phyloP scores from a whole-genome alignment of 1,139 yeast genomes.

The Taiozyma onychis region DNA sequence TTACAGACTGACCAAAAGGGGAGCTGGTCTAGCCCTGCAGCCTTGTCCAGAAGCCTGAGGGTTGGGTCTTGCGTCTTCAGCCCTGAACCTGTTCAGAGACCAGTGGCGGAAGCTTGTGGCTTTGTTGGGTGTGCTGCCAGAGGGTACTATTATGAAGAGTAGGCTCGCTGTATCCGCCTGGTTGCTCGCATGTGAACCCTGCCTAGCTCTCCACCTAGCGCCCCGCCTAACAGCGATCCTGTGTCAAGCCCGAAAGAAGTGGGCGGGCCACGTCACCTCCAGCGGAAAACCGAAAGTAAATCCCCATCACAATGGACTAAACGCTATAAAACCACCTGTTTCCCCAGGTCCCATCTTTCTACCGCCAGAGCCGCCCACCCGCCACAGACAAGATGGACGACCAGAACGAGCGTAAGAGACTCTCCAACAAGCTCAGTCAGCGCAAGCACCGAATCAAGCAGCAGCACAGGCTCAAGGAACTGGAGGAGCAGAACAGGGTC shows the following conservation, averaged over 20 bases:
- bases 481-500: conserved; percentile 3
- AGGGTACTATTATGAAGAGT: no score
- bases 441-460: conserved; percentile 12
- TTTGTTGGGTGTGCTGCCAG: no score
- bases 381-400: conserved; percentile 48
- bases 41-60: background rate
- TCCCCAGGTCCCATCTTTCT: conserved; percentile 30
- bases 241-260: background rate
- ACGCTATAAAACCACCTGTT: background rate
- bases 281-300: no score
- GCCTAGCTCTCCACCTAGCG: background rate
- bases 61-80: no score
- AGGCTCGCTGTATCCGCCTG: no score
- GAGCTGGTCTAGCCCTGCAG: no score
- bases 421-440: conserved; percentile 11
- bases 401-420: conserved; percentile 6
- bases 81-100: no score
- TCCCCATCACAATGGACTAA: background rate
- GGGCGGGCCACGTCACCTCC: background rate
- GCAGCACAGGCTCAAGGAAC: conserved; percentile 9
- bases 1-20: background rate
- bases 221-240: background rate
- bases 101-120: background rate
- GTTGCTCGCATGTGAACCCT: background rate
- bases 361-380: conserved; percentile 59